These are phyloP conservation scores for Brassica balearica DNA, from an alignment of 441 rosid genomes.

Conservation along the genomic window DNA sequence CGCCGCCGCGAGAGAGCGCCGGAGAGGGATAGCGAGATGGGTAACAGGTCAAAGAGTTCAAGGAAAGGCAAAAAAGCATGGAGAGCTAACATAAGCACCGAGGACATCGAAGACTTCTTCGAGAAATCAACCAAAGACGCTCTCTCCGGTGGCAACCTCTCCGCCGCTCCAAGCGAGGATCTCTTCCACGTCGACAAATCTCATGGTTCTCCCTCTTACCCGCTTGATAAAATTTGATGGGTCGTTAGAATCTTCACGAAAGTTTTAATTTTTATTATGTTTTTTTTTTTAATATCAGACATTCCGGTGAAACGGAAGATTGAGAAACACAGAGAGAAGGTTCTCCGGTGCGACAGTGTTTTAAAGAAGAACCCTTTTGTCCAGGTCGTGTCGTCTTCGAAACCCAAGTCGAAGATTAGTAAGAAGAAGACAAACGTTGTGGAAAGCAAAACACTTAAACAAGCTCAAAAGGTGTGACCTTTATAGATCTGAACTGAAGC, in stretches of 20 bases:
- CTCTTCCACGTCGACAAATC: slow-evolving; percentile 81
- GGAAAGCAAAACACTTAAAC: slow-evolving; percentile 40
- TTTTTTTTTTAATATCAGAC: slow-evolving; percentile 46
- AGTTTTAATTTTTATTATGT: not conserved
- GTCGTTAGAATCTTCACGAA: not conserved
- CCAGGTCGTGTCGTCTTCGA: slow-evolving; percentile 66
- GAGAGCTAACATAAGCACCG: slow-evolving; percentile 93
- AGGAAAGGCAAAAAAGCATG: slow-evolving; percentile 94
- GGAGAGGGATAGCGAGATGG: slow-evolving; percentile 52
- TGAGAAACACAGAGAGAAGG: slow-evolving; percentile 76
- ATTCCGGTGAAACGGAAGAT: slow-evolving; percentile 80
- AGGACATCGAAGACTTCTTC: slow-evolving; percentile 71
- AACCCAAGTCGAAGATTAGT: slow-evolving; percentile 49
- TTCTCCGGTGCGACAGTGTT: slow-evolving; percentile 66
- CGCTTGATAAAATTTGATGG: not conserved
- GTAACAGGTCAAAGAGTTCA: slow-evolving; percentile 72
- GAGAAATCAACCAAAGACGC: slow-evolving; percentile 81
- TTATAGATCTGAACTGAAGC: too few relatives aligned
- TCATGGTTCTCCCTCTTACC: slow-evolving; percentile 49
- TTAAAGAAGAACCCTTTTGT: slow-evolving; percentile 84
- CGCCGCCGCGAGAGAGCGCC: slow-evolving; percentile 41
- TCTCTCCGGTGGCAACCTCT: slow-evolving; percentile 82
- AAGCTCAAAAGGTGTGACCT: slow-evolving; percentile 46
- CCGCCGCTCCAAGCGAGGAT: slow-evolving; percentile 67
- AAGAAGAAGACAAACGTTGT: slow-evolving; percentile 33